phyloP scores from a whole-genome alignment of 345 rosid genomes.

The Hibiscus trionum region DNA sequence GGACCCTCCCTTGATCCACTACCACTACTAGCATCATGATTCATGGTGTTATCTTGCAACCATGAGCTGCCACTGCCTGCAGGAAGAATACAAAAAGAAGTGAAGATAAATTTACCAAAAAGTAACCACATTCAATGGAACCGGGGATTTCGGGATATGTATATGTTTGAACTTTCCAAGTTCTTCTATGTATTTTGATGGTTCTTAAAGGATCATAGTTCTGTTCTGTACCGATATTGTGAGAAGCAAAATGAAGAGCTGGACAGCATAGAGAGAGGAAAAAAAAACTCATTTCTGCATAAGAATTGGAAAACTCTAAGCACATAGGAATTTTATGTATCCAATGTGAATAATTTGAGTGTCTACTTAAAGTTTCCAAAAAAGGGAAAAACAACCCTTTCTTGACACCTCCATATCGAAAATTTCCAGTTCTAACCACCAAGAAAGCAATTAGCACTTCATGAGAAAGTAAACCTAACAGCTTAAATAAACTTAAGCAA shows the following conservation, averaged over 20 bases:
- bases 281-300: too few species aligned
- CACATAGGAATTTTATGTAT: too few species aligned
- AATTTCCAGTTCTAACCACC: neutral
- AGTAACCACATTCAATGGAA: neutral
- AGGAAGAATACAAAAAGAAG: conserved; percentile 18
- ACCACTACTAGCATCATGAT: conserved; percentile 15
- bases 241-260: too few species aligned
- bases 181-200: too few species aligned
- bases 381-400: neutral
- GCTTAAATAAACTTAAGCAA: too few species aligned
- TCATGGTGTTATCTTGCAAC: conserved; percentile 35
- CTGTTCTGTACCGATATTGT: too few species aligned
- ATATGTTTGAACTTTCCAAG: too few species aligned
- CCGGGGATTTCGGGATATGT: neutral
- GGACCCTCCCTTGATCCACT: conserved; percentile 17
- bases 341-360: too few species aligned
- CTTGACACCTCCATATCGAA: neutral
- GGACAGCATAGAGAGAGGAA: too few species aligned
- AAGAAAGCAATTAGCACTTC: neutral
- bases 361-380: too few species aligned
- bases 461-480: neutral
- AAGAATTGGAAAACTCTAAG: too few species aligned
- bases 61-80: conserved; percentile 49
- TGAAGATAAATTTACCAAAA: neutral
- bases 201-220: too few species aligned